These are phyloP conservation scores for Globisporangium echinulatum DNA, from an alignment of 352 stramenopile genomes.

Conservation along the genomic window DNA sequence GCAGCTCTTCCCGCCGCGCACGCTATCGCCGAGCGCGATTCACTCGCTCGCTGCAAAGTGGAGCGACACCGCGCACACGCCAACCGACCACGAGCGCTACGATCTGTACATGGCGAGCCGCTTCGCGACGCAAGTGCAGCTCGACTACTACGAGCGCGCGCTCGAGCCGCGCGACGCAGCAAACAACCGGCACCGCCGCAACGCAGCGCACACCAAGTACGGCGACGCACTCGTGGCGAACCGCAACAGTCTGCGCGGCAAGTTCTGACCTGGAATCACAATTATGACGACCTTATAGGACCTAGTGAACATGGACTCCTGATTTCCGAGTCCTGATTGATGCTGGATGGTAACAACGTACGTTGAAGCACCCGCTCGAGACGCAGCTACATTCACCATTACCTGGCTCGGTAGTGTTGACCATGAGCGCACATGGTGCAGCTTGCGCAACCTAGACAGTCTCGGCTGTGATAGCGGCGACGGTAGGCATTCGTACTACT, in stretches of 20 bases:
- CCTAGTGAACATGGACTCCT: no score
- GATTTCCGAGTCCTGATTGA: no score
- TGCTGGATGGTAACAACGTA: no score
- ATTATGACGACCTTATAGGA: no score
- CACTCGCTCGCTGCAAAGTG: constrained; percentile 39
- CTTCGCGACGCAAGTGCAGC: constrained; percentile 47
- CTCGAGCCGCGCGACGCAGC: constrained; percentile 37
- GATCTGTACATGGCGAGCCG: constrained; percentile 44
- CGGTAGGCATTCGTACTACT: no score
- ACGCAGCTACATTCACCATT: no score
- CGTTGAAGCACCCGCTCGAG: no score
- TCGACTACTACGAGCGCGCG: constrained; percentile 56
- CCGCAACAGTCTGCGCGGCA: constrained; percentile 51
- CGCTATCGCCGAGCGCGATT: constrained; percentile 24
- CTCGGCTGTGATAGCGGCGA: no score
- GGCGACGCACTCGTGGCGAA: constrained; percentile 45
- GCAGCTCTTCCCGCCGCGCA: constrained; percentile 27
- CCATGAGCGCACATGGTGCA: no score
- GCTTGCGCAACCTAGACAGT: no score
- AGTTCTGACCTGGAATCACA: constrained; percentile 23
- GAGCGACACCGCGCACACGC: constrained; percentile 20
- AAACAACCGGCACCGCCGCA: constrained; percentile 38
- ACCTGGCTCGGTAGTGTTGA: no score
- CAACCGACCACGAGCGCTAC: constrained; percentile 39
- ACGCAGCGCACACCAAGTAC: constrained; percentile 63